Evolutionary conservation across 2,329 filamentous ascomycete species (phyloP).

Genomic region (Coccinonectria pachysandricola): DNA sequence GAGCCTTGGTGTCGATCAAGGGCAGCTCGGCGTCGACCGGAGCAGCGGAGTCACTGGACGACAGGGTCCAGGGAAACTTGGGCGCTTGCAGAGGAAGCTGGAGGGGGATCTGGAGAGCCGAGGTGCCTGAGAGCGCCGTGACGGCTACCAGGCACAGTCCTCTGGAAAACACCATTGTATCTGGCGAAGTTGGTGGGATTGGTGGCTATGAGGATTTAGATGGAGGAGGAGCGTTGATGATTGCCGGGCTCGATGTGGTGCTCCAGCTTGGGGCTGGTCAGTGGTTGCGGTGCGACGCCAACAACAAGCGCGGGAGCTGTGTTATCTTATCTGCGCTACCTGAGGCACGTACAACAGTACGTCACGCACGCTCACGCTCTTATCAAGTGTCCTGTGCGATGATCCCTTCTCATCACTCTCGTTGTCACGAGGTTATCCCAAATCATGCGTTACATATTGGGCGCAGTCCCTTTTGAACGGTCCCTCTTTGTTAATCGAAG

Average conservation of each 20-base stretch:
- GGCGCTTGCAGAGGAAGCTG: constrained; percentile 6
- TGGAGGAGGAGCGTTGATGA: constrained; percentile 4
- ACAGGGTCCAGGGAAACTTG: constrained; percentile 6
- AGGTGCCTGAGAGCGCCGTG: constrained; percentile 17
- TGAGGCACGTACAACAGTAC: too few species aligned
- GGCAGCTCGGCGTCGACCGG: constrained; percentile 21
- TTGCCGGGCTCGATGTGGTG: constrained; percentile 4
- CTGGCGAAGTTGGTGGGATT: neutral
- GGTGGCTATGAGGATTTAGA: neutral
- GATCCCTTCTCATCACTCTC: too few species aligned
- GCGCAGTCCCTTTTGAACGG: too few species aligned
- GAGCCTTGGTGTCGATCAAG: constrained; percentile 40
- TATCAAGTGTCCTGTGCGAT: too few species aligned
- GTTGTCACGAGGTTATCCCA: too few species aligned
- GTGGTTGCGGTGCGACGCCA: constrained; percentile 3
- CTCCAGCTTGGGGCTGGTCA: constrained; percentile 1
- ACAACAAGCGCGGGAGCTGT: constrained; percentile 9
- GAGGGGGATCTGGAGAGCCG: constrained; percentile 17
- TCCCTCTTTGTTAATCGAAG: too few species aligned
- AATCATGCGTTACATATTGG: too few species aligned
- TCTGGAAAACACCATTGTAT: constrained; percentile 15
- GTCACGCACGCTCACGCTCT: too few species aligned
- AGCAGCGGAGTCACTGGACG: constrained; percentile 6
- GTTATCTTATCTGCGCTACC: constrained; percentile 11
- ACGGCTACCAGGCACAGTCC: constrained; percentile 15